A percentile compares a stretch with the other conserved stretches of the same genome.
phyloP scores from a whole-genome alignment of 2,329 filamentous ascomycete genomes.

The Chaetomium sp. region DNA sequence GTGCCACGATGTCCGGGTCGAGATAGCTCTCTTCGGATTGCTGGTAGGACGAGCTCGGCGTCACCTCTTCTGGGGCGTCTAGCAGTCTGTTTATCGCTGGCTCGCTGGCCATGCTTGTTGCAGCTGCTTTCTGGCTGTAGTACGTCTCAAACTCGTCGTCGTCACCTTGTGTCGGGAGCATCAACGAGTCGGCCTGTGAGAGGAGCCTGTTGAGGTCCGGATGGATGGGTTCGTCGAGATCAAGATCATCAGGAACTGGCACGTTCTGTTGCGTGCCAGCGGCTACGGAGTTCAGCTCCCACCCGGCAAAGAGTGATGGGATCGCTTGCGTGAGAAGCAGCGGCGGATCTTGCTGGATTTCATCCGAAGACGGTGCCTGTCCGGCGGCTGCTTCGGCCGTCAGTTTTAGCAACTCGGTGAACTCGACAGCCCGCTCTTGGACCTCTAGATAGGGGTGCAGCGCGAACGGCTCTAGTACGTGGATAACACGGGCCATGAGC shows the following conservation, averaged over 20 bases:
- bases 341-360: constrained; percentile 60
- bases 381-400: constrained; percentile 72
- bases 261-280: constrained; percentile 78
- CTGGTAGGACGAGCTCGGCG: constrained; percentile 44
- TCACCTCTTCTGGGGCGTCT: constrained; percentile 39
- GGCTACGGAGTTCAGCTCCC: constrained; percentile 89
- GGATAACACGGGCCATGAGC: constrained; percentile 72
- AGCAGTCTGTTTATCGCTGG: constrained; percentile 51
- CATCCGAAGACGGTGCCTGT: constrained; percentile 52
- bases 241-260: constrained; percentile 66
- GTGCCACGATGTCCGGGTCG: constrained; percentile 66
- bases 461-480: constrained; percentile 72
- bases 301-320: constrained; percentile 75
- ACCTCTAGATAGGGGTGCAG: constrained; percentile 86
- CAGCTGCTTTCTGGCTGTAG: constrained; percentile 52
- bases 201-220: constrained; percentile 63
- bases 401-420: constrained; percentile 80
- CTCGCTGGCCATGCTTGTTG: constrained; percentile 43
- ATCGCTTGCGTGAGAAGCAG: constrained; percentile 85
- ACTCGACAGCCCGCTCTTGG: constrained; percentile 89
- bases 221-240: constrained; percentile 79
- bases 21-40: constrained; percentile 59
- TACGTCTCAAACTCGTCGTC: constrained; percentile 64
- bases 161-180: constrained; percentile 46
- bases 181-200: constrained; percentile 46